Conservation (phyloP, 2,329 filamentous ascomycete species). For the Aspergillus novofumigatus region DNA sequence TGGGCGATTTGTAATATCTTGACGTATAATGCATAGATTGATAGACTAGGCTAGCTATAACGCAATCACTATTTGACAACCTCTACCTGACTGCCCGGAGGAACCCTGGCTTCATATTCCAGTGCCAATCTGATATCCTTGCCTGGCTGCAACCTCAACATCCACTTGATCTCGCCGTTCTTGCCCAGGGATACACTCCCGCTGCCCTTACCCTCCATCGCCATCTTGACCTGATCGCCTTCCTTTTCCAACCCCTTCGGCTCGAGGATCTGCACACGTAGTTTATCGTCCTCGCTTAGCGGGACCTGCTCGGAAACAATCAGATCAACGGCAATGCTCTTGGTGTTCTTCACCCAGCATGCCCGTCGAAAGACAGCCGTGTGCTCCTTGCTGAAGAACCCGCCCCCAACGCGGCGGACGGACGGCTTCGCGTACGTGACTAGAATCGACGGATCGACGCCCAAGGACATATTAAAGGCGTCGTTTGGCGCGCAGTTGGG, state of each 20-base stretch:
- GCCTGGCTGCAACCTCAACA: constrained; percentile 55
- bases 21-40: not conserved
- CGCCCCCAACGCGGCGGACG: constrained; percentile 21
- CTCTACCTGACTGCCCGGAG: constrained; percentile 27
- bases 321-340: constrained; percentile 22
- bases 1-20: too few relatives aligned
- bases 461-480: constrained; percentile 29
- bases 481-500: constrained; percentile 23
- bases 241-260: constrained; percentile 26
- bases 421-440: constrained; percentile 29
- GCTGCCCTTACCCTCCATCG: constrained; percentile 49
- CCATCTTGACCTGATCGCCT: constrained; percentile 14
- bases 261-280: constrained; percentile 25
- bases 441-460: constrained; percentile 29
- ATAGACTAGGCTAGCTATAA: not conserved
- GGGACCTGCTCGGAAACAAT: constrained; percentile 32
- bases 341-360: constrained; percentile 31
- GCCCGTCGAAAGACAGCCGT: constrained; percentile 26
- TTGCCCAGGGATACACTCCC: constrained; percentile 54
- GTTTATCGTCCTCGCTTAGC: constrained; percentile 28
- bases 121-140: constrained; percentile 54
- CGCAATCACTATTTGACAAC: not conserved
- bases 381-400: constrained; percentile 30
- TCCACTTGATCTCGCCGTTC: constrained; percentile 57
- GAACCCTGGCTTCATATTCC: constrained; percentile 59